Conservation (phyloP, 768 basidiomycete species). For the Cyathus striatus region DNA sequence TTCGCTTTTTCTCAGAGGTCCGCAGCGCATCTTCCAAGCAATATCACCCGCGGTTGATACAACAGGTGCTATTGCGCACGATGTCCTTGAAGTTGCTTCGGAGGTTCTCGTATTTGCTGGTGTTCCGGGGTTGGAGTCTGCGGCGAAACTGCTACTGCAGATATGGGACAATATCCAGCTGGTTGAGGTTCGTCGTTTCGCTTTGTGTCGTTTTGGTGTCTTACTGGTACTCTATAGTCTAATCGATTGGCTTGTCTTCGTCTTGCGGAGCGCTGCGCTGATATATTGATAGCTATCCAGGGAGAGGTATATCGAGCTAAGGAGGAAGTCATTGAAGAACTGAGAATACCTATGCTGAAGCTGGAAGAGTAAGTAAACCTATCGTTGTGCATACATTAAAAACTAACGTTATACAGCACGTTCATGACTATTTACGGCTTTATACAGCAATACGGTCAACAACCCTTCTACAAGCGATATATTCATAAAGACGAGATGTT, state of each 20-base stretch:
- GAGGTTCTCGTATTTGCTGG: constrained; percentile 41
- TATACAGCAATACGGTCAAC: constrained; percentile 39
- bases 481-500: constrained; percentile 56
- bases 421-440: constrained; percentile 32
- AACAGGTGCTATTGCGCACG: constrained; percentile 27
- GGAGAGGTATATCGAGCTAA: constrained; percentile 47
- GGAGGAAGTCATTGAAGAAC: constrained; percentile 31
- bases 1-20: no score
- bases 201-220: neutral
- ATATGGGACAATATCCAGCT: constrained; percentile 52
- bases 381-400: neutral
- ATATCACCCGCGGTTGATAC: constrained; percentile 28
- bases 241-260: constrained; percentile 55
- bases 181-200: constrained; percentile 46
- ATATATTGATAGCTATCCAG: constrained; percentile 47
- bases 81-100: constrained; percentile 24
- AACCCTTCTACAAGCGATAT: constrained; percentile 63
- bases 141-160: constrained; percentile 38
- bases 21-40: constrained; percentile 25
- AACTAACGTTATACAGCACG: constrained; percentile 11
- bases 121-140: constrained; percentile 44
- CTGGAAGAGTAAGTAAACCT: constrained; percentile 32
- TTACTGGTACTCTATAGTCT: constrained; percentile 26
- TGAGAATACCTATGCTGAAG: constrained; percentile 39
- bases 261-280: no score